phyloP scores from a whole-genome alignment of 257 asterid genomes.

The Lavandula angustifolia region DNA sequence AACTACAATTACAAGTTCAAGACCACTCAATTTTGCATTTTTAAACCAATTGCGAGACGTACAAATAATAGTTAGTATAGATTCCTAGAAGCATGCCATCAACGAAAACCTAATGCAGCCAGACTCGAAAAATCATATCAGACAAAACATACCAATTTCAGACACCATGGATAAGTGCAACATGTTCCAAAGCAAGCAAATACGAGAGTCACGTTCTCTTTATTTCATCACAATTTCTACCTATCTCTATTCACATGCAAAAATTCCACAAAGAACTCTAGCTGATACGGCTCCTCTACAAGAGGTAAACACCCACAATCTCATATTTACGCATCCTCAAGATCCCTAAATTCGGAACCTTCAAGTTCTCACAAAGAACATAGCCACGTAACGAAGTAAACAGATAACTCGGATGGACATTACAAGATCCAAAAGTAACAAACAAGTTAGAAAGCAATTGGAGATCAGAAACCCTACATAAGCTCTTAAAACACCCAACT shows the following conservation, averaged over 20 bases:
- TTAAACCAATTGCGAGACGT: conserved; percentile 12
- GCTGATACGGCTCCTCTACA: neutral
- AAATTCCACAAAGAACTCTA: conserved; percentile 2
- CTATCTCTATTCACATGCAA: neutral
- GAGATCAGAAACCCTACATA: neutral
- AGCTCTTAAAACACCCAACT: neutral
- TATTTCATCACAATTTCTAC: neutral
- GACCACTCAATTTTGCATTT: neutral
- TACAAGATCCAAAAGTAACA: conserved; percentile 4
- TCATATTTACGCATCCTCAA: neutral
- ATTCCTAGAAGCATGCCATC: conserved; percentile 1
- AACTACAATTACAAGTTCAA: neutral
- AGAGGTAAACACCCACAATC: neutral
- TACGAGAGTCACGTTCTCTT: neutral
- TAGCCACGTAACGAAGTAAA: conserved; percentile 12
- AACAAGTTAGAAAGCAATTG: neutral
- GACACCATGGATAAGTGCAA: neutral
- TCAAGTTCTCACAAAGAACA: neutral
- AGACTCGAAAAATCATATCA: neutral
- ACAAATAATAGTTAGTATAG: neutral
- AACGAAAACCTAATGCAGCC: neutral
- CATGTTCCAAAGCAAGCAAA: neutral
- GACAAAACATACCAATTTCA: neutral
- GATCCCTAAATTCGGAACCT: neutral
- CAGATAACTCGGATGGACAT: conserved; percentile 3